A percentile compares a stretch with the other conserved stretches of the same genome.
These are phyloP conservation scores for Globisporangium parvum DNA, from an alignment of 352 stramenopile genomes.

Conservation along the genomic window DNA sequence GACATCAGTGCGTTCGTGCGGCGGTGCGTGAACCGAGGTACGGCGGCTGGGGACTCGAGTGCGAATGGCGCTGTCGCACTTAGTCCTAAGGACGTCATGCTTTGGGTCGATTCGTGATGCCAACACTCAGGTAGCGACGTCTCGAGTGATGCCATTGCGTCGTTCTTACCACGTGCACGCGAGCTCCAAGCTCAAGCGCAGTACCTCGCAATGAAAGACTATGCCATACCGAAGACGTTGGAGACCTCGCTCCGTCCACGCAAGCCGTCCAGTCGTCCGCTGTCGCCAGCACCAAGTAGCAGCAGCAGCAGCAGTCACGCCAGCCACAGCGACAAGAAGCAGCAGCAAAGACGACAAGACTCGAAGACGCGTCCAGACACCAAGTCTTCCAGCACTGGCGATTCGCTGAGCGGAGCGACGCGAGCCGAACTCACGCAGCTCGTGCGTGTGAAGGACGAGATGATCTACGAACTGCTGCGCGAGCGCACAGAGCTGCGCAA, in stretches of 20 bases:
- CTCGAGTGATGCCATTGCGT: slow-evolving; percentile 35
- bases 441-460: slow-evolving; percentile 73
- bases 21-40: slow-evolving; percentile 38
- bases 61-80: not conserved
- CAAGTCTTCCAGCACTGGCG: too few relatives aligned
- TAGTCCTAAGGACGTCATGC: too few relatives aligned
- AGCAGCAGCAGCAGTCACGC: not conserved
- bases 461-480: slow-evolving; percentile 77
- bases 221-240: not conserved
- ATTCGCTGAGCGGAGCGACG: not conserved
- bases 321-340: not conserved
- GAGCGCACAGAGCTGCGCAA: slow-evolving; percentile 51
- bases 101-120: too few relatives aligned
- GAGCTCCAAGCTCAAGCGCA: slow-evolving; percentile 34
- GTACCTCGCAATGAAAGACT: slow-evolving; percentile 53
- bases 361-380: too few relatives aligned
- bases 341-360: not conserved
- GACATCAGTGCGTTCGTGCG: slow-evolving; percentile 37
- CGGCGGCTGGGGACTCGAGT: not conserved
- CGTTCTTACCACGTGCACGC: slow-evolving; percentile 28
- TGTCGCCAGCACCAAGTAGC: not conserved
- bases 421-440: slow-evolving; percentile 26
- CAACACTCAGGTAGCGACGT: not conserved
- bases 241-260: not conserved
- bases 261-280: not conserved